Evolutionary conservation across 2,329 filamentous ascomycete genomes (phyloP).

Genomic region (Cladosporium sp.): DNA sequence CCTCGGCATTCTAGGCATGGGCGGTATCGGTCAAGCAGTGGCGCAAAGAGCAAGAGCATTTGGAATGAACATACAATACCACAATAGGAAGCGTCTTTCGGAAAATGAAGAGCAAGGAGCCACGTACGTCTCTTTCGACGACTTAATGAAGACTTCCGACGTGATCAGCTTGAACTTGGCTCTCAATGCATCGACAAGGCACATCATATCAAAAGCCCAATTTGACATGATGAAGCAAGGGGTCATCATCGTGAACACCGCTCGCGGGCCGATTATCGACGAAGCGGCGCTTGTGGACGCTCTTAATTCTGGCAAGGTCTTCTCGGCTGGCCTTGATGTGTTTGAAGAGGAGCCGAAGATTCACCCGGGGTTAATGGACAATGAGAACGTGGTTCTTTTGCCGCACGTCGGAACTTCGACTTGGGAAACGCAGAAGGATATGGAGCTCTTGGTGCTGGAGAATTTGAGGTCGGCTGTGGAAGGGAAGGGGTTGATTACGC

Average conservation of each 20-base stretch:
- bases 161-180: conserved; percentile 54
- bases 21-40: conserved; percentile 53
- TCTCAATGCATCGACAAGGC: conserved; percentile 46
- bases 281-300: conserved; percentile 53
- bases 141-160: conserved; percentile 51
- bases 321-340: conserved; percentile 53
- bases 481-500: conserved; percentile 55
- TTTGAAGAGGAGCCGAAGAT: conserved; percentile 55
- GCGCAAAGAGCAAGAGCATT: conserved; percentile 49
- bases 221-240: conserved; percentile 54
- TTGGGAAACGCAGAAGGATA: conserved; percentile 45
- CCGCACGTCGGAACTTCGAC: conserved; percentile 60
- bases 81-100: conserved; percentile 47
- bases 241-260: conserved; percentile 55
- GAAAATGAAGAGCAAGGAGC: conserved; percentile 42
- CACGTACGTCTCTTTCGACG: conserved; percentile 53
- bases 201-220: conserved; percentile 50
- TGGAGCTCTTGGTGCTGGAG: conserved; percentile 57
- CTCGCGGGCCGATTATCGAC: conserved; percentile 54
- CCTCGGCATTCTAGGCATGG: conserved; percentile 57
- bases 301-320: conserved; percentile 52
- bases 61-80: conserved; percentile 56
- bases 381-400: conserved; percentile 51
- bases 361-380: conserved; percentile 47
- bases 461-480: conserved; percentile 56